Conservation (phyloP, 2,329 filamentous ascomycete genomes). For the Hypoxylon sp. region DNA sequence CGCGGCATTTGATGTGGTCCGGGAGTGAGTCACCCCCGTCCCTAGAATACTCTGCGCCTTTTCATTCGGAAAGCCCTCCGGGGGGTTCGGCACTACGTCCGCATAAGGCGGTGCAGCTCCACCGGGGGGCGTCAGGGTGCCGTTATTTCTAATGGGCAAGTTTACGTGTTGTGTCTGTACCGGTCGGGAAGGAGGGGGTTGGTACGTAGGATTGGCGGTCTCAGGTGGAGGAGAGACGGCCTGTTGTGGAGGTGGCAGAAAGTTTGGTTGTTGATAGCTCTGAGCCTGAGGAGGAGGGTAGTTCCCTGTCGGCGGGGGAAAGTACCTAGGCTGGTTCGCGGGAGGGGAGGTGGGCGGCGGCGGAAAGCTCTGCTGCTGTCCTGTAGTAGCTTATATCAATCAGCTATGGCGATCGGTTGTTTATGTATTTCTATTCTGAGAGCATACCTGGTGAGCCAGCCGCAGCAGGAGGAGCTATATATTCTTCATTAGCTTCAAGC, state of each 20-base stretch:
- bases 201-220: constrained; percentile 52
- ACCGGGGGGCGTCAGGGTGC: constrained; percentile 51
- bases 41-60: constrained; percentile 49
- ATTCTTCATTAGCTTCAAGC: constrained; percentile 38
- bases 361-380: constrained; percentile 60
- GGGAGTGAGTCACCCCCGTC: constrained; percentile 34
- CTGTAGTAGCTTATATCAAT: constrained; percentile 44
- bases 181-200: too few relatives aligned
- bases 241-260: constrained; percentile 49
- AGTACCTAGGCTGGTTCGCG: constrained; percentile 62
- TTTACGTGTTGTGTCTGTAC: constrained; percentile 54
- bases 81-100: constrained; percentile 43
- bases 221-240: constrained; percentile 58
- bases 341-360: constrained; percentile 65
- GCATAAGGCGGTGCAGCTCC: constrained; percentile 50
- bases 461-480: constrained; percentile 60
- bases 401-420: constrained; percentile 43
- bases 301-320: constrained; percentile 57
- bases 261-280: too few relatives aligned
- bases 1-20: constrained; percentile 35
- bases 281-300: constrained; percentile 54
- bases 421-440: constrained; percentile 22
- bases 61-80: constrained; percentile 54
- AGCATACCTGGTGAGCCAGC: constrained; percentile 53
- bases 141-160: constrained; percentile 58